Conservation (phyloP, 345 rosid genomes). For the Aquilaria sinensis region DNA sequence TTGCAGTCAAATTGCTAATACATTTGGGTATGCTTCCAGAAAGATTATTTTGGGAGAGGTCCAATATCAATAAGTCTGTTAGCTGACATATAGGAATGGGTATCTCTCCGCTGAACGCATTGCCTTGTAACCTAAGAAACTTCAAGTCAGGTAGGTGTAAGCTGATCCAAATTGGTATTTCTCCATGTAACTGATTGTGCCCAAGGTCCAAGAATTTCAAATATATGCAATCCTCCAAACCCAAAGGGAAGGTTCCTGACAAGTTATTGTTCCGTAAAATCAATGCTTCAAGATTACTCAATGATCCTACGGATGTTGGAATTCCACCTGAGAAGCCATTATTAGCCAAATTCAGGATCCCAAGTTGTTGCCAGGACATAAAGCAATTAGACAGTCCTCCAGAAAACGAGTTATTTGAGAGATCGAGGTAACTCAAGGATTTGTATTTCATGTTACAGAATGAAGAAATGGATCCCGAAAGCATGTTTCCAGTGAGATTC, state of each 20-base stretch:
- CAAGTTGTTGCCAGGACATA: neutral
- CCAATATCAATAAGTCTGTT: too few species aligned
- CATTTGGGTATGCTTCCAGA: too few species aligned
- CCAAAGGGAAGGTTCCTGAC: constrained; percentile 15
- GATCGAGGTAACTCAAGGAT: neutral
- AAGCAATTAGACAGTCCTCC: neutral
- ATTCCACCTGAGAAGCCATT: constrained; percentile 16
- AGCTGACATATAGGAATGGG: too few species aligned
- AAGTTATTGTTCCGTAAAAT: constrained; percentile 10
- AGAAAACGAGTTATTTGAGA: constrained; percentile 14
- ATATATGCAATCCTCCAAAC: too few species aligned
- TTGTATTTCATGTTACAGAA: neutral
- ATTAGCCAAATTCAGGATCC: constrained; percentile 5
- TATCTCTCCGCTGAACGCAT: too few species aligned
- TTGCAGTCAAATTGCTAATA: too few species aligned
- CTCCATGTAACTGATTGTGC: too few species aligned
- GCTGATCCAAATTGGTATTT: too few species aligned
- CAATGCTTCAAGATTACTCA: neutral
- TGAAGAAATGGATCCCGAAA: constrained; percentile 18
- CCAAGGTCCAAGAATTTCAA: too few species aligned
- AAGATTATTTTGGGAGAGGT: too few species aligned
- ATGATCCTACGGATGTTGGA: constrained; percentile 14
- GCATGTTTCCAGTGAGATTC: constrained; percentile 3
- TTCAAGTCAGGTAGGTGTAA: too few species aligned
- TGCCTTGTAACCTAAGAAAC: too few species aligned